Evolutionary conservation across 2,329 filamentous ascomycete species (phyloP), one percentile per base, ranked within the genome.

Genomic region (Cladosporium sp.): DNA sequence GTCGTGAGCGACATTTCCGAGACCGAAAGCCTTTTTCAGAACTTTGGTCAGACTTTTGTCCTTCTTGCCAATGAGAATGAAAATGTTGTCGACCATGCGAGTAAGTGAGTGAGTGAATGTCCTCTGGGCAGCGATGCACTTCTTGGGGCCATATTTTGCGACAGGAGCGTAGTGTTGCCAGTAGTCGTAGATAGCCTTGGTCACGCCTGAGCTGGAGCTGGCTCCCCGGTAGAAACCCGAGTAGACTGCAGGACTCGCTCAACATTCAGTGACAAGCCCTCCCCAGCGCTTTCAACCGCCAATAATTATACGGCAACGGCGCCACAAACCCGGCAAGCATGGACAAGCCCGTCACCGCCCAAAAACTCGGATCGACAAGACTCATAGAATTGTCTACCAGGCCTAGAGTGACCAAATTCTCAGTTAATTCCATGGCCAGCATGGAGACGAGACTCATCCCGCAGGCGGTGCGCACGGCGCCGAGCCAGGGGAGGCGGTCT

Each of bases 131-230:
- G 81, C 78, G 39, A 93, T 84, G 73, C 92, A 95, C 34, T 86
- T 84, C 0, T 82, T 79, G 14, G 87, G 85, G 2, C 79, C 87
- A 65, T 84, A 85, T 21, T 83, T 74, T 14, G 85, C 80, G 64
- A 88, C 81, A 0, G 87, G 84, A 72, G 87, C 85, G 68, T 81
- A 88, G 71, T 89, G 89, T 68, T 88, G 84, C 70, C 82, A 88
- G 72, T 88, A 89, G 70, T 95, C 91, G 69, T 87, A 88, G 64
- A 95, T 90, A 3, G 91, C 91, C 66, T 86, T 85, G 0, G 90
- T 91, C 0, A 95, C 91, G 0, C 90, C 92, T 0, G 91, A 94
- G 0, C 90, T n/a, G n/a, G n/a, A n/a, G n/a, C n/a, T n/a, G n/a
- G n/a, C n/a, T n/a, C n/a, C n/a, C n/a, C n/a, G n/a, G n/a, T n/a